phyloP scores from a whole-genome alignment of 805 yeast species.

The Sungouiella thailandica region DNA sequence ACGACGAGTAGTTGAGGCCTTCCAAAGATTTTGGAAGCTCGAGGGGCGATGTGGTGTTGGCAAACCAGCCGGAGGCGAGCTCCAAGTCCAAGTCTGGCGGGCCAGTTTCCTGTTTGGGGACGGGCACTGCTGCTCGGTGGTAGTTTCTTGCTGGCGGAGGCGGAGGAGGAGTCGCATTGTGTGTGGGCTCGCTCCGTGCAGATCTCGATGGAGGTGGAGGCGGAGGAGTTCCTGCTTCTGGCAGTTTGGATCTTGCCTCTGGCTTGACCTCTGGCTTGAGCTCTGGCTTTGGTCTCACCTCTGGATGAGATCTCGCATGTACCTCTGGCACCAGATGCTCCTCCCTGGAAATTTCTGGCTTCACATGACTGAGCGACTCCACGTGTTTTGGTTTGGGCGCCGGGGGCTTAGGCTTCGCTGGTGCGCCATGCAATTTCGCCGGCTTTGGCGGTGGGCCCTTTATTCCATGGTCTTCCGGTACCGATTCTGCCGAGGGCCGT shows the following conservation, averaged over 20 bases:
- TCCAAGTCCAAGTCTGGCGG: constrained; percentile 41
- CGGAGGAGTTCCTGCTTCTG: constrained; percentile 1
- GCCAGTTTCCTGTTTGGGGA: constrained; percentile 12
- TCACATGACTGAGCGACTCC: too few relatives aligned
- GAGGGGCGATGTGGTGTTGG: constrained; percentile 19
- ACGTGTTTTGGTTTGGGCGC: too few relatives aligned
- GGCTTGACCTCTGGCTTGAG: too few relatives aligned
- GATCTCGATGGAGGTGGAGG: constrained; percentile 15
- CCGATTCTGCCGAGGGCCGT: not conserved
- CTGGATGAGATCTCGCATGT: too few relatives aligned
- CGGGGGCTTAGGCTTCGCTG: too few relatives aligned
- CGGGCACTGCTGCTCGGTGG: constrained; percentile 15
- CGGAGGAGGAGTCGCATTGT: constrained; percentile 17
- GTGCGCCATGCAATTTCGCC: not conserved
- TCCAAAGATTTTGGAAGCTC: constrained; percentile 34
- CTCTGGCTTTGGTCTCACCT: too few relatives aligned
- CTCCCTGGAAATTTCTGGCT: too few relatives aligned
- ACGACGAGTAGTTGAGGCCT: constrained; percentile 30
- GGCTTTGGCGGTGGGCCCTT: constrained; percentile 1
- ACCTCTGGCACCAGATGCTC: too few relatives aligned
- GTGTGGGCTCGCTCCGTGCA: too few relatives aligned
- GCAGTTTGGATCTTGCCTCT: too few relatives aligned
- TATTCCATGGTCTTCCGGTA: too few relatives aligned
- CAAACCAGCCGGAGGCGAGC: constrained; percentile 44
- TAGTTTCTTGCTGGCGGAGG: constrained; percentile 29